These are phyloP conservation scores for Agaricus subrufescens DNA, from an alignment of 768 basidiomycete genomes.

Conservation along the genomic window DNA sequence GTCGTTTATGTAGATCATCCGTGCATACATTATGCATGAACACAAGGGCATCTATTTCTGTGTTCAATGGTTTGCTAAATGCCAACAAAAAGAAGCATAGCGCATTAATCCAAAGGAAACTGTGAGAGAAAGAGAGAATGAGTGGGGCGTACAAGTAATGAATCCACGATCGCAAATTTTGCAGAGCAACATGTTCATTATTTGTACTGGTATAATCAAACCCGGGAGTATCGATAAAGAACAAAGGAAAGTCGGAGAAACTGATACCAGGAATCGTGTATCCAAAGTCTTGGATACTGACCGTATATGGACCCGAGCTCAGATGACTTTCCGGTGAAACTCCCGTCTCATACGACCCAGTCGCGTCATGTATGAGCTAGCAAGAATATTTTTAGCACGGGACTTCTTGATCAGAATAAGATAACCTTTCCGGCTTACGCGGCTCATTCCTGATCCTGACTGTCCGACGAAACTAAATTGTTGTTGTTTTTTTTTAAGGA, in stretches of 20 bases:
- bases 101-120: too few relatives aligned
- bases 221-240: slow-evolving; percentile 1
- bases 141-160: neutral
- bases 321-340: neutral
- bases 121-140: too few relatives aligned
- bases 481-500: too few relatives aligned
- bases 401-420: neutral
- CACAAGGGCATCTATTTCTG: neutral
- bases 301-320: neutral
- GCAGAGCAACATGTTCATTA: neutral
- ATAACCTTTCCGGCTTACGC: neutral
- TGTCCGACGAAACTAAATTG: neutral
- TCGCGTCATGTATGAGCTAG: neutral
- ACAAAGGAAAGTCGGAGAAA: neutral
- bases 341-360: neutral
- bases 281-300: neutral
- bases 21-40: slow-evolving; percentile 8
- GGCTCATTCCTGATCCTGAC: neutral
- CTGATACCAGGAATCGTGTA: neutral
- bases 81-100: neutral
- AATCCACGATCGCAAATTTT: neutral
- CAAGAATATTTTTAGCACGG: neutral
- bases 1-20: neutral
- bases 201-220: neutral
- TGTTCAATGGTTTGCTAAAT: neutral